These are phyloP conservation scores for Aspergillus puulaauensis DNA, from an alignment of 2,329 filamentous ascomycete species.

Conservation along the genomic window DNA sequence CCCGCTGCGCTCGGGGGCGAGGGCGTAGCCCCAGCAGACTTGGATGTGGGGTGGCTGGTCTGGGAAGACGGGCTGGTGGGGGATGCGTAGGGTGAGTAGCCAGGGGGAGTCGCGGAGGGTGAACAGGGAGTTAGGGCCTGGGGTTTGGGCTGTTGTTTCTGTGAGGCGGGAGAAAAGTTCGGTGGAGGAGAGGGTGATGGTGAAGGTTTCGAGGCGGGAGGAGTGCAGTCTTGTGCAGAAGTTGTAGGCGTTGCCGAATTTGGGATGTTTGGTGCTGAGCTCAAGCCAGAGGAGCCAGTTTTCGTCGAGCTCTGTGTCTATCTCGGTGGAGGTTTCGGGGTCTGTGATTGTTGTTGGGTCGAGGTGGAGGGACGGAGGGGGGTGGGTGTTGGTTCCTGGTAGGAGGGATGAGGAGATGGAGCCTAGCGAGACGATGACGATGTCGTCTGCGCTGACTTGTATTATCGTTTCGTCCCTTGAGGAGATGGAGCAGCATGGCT, in stretches of 20 bases:
- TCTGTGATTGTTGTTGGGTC: constrained; percentile 9
- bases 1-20: constrained; percentile 37
- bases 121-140: constrained; percentile 37
- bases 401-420: constrained; percentile 39
- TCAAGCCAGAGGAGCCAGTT: constrained; percentile 45
- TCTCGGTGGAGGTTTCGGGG: neutral
- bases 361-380: constrained; percentile 24
- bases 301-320: constrained; percentile 30
- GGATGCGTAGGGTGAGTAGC: constrained; percentile 43
- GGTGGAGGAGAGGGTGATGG: constrained; percentile 37
- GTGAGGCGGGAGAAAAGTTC: constrained; percentile 29
- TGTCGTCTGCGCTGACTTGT: constrained; percentile 30
- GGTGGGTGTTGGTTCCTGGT: constrained; percentile 32
- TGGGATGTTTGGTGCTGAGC: constrained; percentile 35
- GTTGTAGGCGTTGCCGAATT: constrained; percentile 42
- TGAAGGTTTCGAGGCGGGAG: constrained; percentile 43
- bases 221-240: constrained; percentile 40
- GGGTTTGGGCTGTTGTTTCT: constrained; percentile 31
- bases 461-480: constrained; percentile 16
- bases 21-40: constrained; percentile 43
- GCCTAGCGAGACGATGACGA: constrained; percentile 43
- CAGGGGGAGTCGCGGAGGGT: constrained; percentile 42
- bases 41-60: constrained; percentile 34
- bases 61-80: constrained; percentile 44
- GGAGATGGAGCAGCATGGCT: neutral